These are phyloP conservation scores for Cyclotella cryptica DNA, from an alignment of 108 stramenopile species.

Conservation along the genomic window DNA sequence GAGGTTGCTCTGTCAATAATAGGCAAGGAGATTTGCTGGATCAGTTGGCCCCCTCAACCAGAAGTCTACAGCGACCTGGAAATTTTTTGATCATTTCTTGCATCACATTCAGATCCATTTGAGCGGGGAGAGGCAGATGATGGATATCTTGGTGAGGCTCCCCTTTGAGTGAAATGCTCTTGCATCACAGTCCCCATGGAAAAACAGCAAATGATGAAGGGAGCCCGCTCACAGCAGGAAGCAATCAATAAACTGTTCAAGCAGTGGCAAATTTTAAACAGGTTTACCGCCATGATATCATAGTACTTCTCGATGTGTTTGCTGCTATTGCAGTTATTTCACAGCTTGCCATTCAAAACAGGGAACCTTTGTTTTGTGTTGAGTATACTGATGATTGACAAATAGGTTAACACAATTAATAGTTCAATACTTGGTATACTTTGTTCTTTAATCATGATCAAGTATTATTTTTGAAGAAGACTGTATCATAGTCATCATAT, in stretches of 20 bases:
- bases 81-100: slow-evolving; percentile 29
- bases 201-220: slow-evolving; percentile 5
- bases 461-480: no score
- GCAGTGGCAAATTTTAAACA: slow-evolving; percentile 14
- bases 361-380: slow-evolving; percentile 31
- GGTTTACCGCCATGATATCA: slow-evolving; percentile 19
- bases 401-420: background rate
- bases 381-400: slow-evolving; percentile 10
- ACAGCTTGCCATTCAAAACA: slow-evolving; percentile 26
- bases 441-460: no score
- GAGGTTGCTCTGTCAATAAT: slow-evolving; percentile 38
- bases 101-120: slow-evolving; percentile 2
- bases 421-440: no score
- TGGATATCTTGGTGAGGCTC: slow-evolving; percentile 31
- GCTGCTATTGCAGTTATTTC: slow-evolving; percentile 27
- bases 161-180: slow-evolving; percentile 18
- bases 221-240: slow-evolving; percentile 35
- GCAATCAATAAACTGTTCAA: slow-evolving; percentile 50
- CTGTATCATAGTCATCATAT: no score
- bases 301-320: slow-evolving; percentile 9
- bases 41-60: slow-evolving; percentile 34
- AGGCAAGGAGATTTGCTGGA: slow-evolving; percentile 35
- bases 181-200: background rate
- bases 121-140: slow-evolving; percentile 43
- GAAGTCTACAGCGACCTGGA: slow-evolving; percentile 32